These are phyloP conservation scores for Vaucheria bursata DNA, from an alignment of 352 stramenopile genomes.

Conservation along the genomic window DNA sequence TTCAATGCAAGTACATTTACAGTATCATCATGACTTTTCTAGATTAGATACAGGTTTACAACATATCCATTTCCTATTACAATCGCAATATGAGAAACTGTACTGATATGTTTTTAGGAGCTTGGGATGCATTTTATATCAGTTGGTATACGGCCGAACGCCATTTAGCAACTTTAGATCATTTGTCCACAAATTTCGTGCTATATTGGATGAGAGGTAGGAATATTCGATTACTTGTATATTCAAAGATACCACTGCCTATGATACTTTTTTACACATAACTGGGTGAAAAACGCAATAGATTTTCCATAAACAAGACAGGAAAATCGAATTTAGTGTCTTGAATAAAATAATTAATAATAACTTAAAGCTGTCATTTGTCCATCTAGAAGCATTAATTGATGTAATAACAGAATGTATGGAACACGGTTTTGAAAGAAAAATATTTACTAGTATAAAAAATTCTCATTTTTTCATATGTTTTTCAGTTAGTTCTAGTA, in stretches of 20 bases:
- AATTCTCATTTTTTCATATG: too few species aligned
- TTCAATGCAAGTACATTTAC: background rate
- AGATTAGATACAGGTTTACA: background rate
- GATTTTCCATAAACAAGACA: background rate
- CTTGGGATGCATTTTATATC: slow-evolving; percentile 85
- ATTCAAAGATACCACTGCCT: background rate
- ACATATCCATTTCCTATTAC: background rate
- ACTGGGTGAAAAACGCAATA: background rate
- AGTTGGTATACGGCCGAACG: slow-evolving; percentile 77
- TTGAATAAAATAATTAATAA: background rate
- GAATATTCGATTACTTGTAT: slow-evolving; percentile 7
- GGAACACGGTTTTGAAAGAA: too few species aligned
- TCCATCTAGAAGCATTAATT: too few species aligned
- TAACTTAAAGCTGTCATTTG: too few species aligned
- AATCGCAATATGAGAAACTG: background rate
- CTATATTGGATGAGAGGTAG: slow-evolving; percentile 65
- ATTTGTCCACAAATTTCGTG: slow-evolving; percentile 80
- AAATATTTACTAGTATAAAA: too few species aligned
- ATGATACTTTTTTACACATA: background rate
- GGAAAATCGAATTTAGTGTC: background rate
- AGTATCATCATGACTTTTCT: background rate
- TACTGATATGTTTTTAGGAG: slow-evolving; percentile 1
- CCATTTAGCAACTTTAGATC: slow-evolving; percentile 75
- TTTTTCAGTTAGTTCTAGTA: too few species aligned
- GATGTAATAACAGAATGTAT: too few species aligned